These are phyloP conservation scores for Stenogyne calaminthoides DNA, from an alignment of 305 asterid species.

Conservation along the genomic window DNA sequence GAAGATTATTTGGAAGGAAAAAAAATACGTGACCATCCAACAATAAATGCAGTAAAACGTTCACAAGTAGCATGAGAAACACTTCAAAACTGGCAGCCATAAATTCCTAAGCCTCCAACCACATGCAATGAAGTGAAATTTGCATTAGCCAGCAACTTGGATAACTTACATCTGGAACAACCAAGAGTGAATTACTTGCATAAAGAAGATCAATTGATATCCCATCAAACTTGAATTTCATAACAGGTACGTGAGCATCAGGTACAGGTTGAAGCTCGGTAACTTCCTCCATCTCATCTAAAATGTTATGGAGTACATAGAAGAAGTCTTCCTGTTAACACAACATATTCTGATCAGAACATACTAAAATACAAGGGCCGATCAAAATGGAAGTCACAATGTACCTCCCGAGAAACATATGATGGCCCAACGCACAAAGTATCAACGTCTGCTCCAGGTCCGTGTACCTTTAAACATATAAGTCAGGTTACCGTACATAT, in stretches of 20 bases:
- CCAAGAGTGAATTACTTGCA: slow-evolving; percentile 82
- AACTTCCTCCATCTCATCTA: slow-evolving; percentile 74
- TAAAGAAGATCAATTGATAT: slow-evolving; percentile 92
- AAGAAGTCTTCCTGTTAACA: slow-evolving; percentile 79
- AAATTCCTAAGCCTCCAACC: neutral
- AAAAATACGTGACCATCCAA: neutral
- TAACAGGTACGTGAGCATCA: slow-evolving; percentile 96
- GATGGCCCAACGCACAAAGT: slow-evolving; percentile 94
- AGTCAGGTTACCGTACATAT: neutral
- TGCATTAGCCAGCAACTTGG: neutral
- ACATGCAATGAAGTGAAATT: slow-evolving; percentile 1
- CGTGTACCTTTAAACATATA: slow-evolving; percentile 70
- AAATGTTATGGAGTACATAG: slow-evolving; percentile 66
- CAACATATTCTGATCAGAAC: slow-evolving; percentile 23
- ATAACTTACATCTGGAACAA: slow-evolving; percentile 84
- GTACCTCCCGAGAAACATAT: slow-evolving; percentile 83
- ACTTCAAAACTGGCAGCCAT: neutral
- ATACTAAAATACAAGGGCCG: neutral
- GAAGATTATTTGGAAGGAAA: neutral
- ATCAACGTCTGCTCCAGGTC: slow-evolving; percentile 96
- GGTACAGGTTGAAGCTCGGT: slow-evolving; percentile 95
- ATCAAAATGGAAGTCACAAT: neutral
- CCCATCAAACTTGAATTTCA: slow-evolving; percentile 96
- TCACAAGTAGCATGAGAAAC: neutral
- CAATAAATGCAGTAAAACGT: neutral